Base-by-base conservation (phyloP, 352 stramenopile genomes). In the Hyphochytrium catenoides region DNA sequence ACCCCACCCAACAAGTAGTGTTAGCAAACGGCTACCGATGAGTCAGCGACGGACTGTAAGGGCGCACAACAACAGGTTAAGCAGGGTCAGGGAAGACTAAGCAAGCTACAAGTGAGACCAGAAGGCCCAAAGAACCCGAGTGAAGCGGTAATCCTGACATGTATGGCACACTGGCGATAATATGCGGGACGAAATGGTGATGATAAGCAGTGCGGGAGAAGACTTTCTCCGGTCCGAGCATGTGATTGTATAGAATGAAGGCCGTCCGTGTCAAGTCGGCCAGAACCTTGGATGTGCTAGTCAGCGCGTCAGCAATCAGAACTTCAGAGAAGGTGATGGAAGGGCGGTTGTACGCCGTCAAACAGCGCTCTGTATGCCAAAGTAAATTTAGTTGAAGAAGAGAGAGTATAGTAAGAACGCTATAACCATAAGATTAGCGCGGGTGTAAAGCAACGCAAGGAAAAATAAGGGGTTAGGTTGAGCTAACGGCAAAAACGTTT, bases 231-330 rank as follows among this genome's bases (percentile, higher is more conserved):
- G 52, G 39, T 19, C 69, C 56, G 32, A 52, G 51, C 23, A 53
- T 56, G 23, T 60, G 69, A 39, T 72, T 41, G 12, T 52, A 41
- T 23, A 81, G 48, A 44, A 81, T 50, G 47, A 74, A 47, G 31
- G 66, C 39, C 32, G 61, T 64, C 8, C 75, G 55, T 0, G 56
- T 53, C 39, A 59, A 36, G 46, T 81, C 67, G 36, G 75, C 60
- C 26, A 76, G 62, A 30, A 75, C 74, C 55, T 81, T 81, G 47
- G 67, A 81, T 41, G 78, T 47, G 39, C 60, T 76, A 44, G 67
- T 81, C 44, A 81, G 53, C 8, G 60, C 67, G 36, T 77, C 67
- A 19, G 67, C 67, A 14, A 81, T 50, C 37, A 77, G 78, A 7
- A 81, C 67, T 27, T 81, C 63, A 30, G 72, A 46, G 28, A 81